Conservation (phyloP, 228 moss, liverwort and hornwort genomes). For the Sphagnum fallax region DNA sequence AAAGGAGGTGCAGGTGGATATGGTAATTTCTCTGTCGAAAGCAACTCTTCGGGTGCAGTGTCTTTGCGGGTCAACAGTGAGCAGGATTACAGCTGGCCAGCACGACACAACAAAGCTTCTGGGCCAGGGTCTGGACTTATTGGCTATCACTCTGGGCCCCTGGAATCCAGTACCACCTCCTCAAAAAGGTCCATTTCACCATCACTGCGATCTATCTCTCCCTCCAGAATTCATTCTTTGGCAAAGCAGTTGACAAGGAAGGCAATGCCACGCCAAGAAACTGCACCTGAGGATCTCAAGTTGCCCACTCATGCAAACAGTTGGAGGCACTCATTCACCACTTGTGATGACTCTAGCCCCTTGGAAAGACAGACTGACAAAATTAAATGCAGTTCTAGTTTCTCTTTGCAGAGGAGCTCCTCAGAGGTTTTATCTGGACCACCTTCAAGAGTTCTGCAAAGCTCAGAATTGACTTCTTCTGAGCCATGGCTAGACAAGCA, state of each 20-base stretch:
- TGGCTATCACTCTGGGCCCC: slow-evolving; percentile 17
- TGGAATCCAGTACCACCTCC: slow-evolving; percentile 24
- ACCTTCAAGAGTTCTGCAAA: not conserved
- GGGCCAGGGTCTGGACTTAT: too few species aligned
- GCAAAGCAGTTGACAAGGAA: slow-evolving; percentile 43
- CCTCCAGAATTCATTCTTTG: slow-evolving; percentile 40
- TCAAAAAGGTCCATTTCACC: slow-evolving; percentile 18
- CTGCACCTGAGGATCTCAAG: slow-evolving; percentile 23
- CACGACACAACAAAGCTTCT: not conserved
- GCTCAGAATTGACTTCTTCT: slow-evolving; percentile 1
- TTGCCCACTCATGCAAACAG: slow-evolving; percentile 32
- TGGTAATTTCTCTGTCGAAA: slow-evolving; percentile 15
- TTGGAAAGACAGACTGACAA: slow-evolving; percentile 5
- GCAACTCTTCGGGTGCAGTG: slow-evolving; percentile 22
- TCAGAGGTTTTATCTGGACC: not conserved
- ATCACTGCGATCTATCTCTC: slow-evolving; percentile 36
- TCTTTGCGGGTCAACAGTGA: slow-evolving; percentile 2
- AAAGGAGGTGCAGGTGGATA: not conserved
- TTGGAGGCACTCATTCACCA: slow-evolving; percentile 19
- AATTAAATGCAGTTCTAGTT: not conserved
- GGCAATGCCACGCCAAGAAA: slow-evolving; percentile 7
- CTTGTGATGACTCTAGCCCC: slow-evolving; percentile 14
- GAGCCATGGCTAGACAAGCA: slow-evolving; percentile 10
- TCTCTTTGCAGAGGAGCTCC: not conserved
- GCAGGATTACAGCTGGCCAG: slow-evolving; percentile 1